Percentiles rank a stretch among this genome's conserved stretches.
These are phyloP conservation scores for Nothophytophthora sp. DNA, from an alignment of 352 stramenopile genomes.

Conservation along the genomic window DNA sequence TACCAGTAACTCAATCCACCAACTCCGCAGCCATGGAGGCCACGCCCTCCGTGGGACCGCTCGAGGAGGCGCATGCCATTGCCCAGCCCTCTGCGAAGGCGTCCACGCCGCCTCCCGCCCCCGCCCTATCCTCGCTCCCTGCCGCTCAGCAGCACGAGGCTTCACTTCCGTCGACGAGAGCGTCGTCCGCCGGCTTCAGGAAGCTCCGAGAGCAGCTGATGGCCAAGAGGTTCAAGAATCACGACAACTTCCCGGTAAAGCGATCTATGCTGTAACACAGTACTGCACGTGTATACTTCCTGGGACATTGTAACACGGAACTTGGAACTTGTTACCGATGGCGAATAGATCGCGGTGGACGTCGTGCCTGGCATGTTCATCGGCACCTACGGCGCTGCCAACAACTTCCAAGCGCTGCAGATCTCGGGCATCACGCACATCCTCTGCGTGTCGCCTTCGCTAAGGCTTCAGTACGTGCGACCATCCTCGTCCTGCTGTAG, in stretches of 20 bases:
- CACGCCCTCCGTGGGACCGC: no score
- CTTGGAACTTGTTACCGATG: neutral
- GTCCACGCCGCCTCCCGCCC: no score
- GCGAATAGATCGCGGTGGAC: neutral
- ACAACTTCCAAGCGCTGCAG: conserved; percentile 31
- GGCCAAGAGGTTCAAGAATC: conserved; percentile 25
- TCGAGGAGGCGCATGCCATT: no score
- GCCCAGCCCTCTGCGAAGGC: no score
- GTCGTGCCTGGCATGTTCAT: conserved; percentile 34
- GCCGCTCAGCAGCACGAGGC: no score
- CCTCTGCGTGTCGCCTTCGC: conserved; percentile 33
- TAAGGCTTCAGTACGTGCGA: conserved; percentile 24
- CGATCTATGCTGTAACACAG: no score
- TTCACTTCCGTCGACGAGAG: no score
- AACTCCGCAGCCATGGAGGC: no score
- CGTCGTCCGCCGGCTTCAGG: conserved; percentile 27
- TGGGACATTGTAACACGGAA: no score
- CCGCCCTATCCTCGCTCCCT: no score
- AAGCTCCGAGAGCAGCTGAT: conserved; percentile 48
- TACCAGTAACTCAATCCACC: no score
- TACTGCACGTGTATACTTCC: no score
- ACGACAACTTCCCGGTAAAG: conserved; percentile 24
- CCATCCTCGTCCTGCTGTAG: neutral
- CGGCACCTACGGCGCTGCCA: conserved; percentile 44
- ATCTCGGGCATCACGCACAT: conserved; percentile 39